Evolutionary conservation across 192 early-diverging fungal species (phyloP), one percentile per base, ranked within the genome.

Genomic region (Backusella morwellensis): DNA sequence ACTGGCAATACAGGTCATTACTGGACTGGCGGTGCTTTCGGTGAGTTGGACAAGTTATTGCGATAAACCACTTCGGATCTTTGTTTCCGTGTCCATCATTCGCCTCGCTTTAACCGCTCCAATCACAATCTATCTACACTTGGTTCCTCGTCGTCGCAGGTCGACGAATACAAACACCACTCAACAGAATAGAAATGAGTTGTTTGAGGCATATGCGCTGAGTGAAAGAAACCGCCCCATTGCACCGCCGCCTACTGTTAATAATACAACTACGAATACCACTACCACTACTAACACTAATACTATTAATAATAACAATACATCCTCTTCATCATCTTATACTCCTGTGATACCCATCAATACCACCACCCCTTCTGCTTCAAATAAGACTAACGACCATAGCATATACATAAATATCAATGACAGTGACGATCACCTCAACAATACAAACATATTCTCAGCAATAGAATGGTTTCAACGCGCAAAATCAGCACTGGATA

Each of bases 61-160:
- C 67, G 80, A 87, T 66, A 85, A 84, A 40, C 82, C 83, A 11
- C 84, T 95, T 17, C 86, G 87, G 26, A 66, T 86, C 4, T 92
- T 91, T 56, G 76, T 94, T 44, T 83, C 89, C 29, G 77, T 93
- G 0, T 88, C 91, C 70, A 82, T 91, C 35, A 47, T 89, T 15
- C 85, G 91, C 23, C 77, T 91, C n/a, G 75, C 88, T 32, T 50
- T 93, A 42, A 85, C 85, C n/a, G 85, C 88, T 41, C 94, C 94
- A 41, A 86, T 95, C n/a, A 88, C 87, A 40, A 72, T 92, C 26
- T 89, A 85, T 74, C 83, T 87, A 47, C 85, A 88, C 63, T 78
- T 93, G 54, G 82, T 88, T 75, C 89, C 91, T n/a, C 56, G 74
- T 69, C 50, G 72, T 47, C 17, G 17, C 50, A 11, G 23, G 59